These are phyloP conservation scores for Exophiala viscosa DNA, from an alignment of 2,329 filamentous ascomycete genomes.

Conservation along the genomic window DNA sequence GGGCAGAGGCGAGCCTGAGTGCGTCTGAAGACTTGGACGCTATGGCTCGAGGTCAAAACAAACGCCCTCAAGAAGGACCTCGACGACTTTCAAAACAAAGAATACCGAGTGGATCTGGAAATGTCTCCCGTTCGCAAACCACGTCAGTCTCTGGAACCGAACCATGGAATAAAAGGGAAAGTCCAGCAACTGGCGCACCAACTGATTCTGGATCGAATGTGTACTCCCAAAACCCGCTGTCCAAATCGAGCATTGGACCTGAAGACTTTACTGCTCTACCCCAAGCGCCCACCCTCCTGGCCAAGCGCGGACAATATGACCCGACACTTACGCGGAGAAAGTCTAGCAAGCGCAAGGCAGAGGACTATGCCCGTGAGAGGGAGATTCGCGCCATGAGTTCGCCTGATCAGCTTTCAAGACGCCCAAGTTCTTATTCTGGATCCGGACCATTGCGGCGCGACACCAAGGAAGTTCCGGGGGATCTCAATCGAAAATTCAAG, in stretches of 20 bases:
- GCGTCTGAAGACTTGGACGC: conserved; percentile 11
- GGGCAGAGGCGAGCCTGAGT: background rate
- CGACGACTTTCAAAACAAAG: conserved; percentile 23
- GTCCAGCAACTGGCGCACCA: conserved; percentile 2
- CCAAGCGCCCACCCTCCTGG: conserved; percentile 48
- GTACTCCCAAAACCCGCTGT: conserved; percentile 33
- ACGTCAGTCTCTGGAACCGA: conserved; percentile 8
- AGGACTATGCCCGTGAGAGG: conserved; percentile 74
- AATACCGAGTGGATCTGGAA: conserved; percentile 14
- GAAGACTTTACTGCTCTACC: conserved; percentile 42
- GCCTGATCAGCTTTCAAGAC: conserved; percentile 58
- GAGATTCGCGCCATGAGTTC: conserved; percentile 83
- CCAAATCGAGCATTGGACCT: conserved; percentile 37
- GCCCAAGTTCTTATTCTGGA: conserved; percentile 58
- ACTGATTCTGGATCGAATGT: conserved; percentile 8
- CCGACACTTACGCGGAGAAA: conserved; percentile 60
- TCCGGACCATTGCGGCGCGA: conserved; percentile 56
- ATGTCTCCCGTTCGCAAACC: conserved; percentile 10
- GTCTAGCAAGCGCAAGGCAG: conserved; percentile 71
- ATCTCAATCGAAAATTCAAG: conserved; percentile 54
- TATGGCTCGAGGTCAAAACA: conserved; percentile 16
- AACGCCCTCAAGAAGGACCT: conserved; percentile 13
- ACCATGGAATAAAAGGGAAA: conserved; percentile 5
- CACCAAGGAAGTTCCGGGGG: conserved; percentile 62
- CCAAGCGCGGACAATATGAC: conserved; percentile 59